Evolutionary conservation across 306 rosid genomes (phyloP).

Genomic region (Acacia acuminata): DNA sequence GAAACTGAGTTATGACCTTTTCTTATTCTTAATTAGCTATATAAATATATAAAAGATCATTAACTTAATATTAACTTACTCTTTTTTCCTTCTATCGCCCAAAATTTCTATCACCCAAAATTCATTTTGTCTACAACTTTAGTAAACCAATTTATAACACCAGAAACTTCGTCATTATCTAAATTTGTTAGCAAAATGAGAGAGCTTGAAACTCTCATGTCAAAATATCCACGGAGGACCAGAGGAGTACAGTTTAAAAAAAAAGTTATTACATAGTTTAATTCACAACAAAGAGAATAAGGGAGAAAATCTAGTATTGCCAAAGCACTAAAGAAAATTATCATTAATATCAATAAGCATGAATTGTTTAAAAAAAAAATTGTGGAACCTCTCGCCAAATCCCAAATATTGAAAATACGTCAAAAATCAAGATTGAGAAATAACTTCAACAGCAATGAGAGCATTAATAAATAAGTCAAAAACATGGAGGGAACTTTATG

Average conservation of each 20-base stretch:
- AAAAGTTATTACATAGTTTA: background rate
- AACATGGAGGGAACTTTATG: background rate
- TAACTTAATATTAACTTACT: background rate
- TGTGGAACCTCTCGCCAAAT: conserved; percentile 8
- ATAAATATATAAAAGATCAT: no score
- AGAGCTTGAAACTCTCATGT: background rate
- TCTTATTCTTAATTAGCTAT: background rate
- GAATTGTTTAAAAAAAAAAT: background rate
- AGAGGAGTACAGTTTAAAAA: background rate
- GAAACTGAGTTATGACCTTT: background rate
- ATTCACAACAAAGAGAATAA: background rate
- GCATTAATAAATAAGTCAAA: background rate
- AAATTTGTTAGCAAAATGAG: background rate
- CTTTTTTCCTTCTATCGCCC: background rate
- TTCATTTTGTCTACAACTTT: background rate
- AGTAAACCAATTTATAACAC: no score
- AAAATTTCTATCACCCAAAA: background rate
- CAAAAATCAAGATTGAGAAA: background rate
- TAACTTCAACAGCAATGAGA: conserved; percentile 8
- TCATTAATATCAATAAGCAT: background rate
- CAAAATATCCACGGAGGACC: background rate
- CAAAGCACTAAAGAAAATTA: background rate
- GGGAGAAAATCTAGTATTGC: background rate
- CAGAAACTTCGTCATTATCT: conserved; percentile 15
- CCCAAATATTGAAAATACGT: background rate